These are phyloP conservation scores for Phoma sp. DNA, from an alignment of 2,329 filamentous ascomycete genomes.

Conservation along the genomic window DNA sequence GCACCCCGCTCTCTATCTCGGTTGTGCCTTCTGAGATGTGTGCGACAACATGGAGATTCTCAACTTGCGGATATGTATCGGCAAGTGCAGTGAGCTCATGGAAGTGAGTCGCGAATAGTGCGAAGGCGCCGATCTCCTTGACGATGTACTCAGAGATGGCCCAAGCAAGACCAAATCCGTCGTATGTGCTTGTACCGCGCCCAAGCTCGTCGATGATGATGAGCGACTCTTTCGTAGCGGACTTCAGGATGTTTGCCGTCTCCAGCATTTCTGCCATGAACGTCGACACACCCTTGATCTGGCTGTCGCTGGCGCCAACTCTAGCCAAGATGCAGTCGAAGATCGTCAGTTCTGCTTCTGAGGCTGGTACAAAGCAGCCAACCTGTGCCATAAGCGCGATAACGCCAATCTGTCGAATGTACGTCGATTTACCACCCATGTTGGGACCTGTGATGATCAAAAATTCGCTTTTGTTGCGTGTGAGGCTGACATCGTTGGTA, in stretches of 20 bases:
- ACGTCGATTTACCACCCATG: conserved; percentile 99
- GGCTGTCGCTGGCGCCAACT: conserved; percentile 93
- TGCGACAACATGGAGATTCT: conserved; percentile 94
- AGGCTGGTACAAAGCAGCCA: conserved; percentile 93
- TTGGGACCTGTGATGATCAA: conserved; percentile 97
- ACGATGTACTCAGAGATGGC: conserved; percentile 98
- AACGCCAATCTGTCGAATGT: conserved; percentile 96
- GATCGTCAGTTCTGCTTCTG: conserved; percentile 88
- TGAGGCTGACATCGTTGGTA: conserved; percentile 90
- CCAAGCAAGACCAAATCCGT: conserved; percentile 98
- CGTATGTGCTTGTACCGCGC: conserved; percentile 95
- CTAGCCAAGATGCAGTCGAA: conserved; percentile 97
- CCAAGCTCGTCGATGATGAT: conserved; percentile 99
- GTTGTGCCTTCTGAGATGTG: conserved; percentile 73
- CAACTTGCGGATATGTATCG: conserved; percentile 84
- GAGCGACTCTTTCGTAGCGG: conserved; percentile 89
- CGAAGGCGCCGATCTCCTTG: conserved; percentile 91
- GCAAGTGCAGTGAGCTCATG: conserved; percentile 94
- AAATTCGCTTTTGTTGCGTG: conserved; percentile 82
- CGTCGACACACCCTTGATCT: conserved; percentile 96
- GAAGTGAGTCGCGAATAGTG: conserved; percentile 97
- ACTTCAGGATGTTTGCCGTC: conserved; percentile 97
- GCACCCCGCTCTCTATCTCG: conserved; percentile 48
- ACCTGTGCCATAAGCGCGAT: conserved; percentile 97
- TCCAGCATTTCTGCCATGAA: conserved; percentile 99